Base-by-base conservation (phyloP, 179 eudicot genomes). In the Spergularia azorica region DNA sequence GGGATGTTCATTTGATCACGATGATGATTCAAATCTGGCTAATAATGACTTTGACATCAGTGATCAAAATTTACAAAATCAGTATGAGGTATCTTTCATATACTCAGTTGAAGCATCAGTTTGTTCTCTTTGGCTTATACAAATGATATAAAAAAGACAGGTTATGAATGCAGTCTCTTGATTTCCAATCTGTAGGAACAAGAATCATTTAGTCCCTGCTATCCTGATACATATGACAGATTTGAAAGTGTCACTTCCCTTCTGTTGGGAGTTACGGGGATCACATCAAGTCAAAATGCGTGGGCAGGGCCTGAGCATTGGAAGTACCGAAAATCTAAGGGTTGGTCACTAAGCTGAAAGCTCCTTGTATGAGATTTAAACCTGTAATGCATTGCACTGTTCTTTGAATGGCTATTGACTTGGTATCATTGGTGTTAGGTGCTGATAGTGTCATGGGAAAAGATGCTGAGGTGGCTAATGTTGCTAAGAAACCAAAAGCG, bases 231-330 rank as follows among this genome's bases (percentile, higher is more conserved):
- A 69, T 85, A 88, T 65, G 88, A 87, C 69, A 83, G 87, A 72
- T 80, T 74, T 84, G 91, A 83, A 61, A 87, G 86, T 68, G 85
- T 91, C 77, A 90, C 91, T 68, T 83, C 84, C 36, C 89, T 84
- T 83, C 80, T 91, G 77, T 87, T 90, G 86, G 84, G 84, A 70
- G 87, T 80, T 76, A 83, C 88, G 75, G 97, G 97, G 26, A 80
- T 86, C 71, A 81, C 81, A 48, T 89, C 90, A 63, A 90, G 86
- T 67, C 90, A 83, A 71, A 95, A 95, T 85, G 95, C 94, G 8
- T 95, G 99, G 99, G 99, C 99, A 58, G 98, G 99, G 75, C 97
- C 99, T 72, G 92, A 94, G 79, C 98, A 93, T 70, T 95, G 99
- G 99, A 95, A 93, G 87, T 95, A 88, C 73, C 76, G 88, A 63